Evolutionary conservation across 2,329 filamentous ascomycete species (phyloP), one percentile per base, ranked within the genome.

Genomic region (Aspergillus sp.): DNA sequence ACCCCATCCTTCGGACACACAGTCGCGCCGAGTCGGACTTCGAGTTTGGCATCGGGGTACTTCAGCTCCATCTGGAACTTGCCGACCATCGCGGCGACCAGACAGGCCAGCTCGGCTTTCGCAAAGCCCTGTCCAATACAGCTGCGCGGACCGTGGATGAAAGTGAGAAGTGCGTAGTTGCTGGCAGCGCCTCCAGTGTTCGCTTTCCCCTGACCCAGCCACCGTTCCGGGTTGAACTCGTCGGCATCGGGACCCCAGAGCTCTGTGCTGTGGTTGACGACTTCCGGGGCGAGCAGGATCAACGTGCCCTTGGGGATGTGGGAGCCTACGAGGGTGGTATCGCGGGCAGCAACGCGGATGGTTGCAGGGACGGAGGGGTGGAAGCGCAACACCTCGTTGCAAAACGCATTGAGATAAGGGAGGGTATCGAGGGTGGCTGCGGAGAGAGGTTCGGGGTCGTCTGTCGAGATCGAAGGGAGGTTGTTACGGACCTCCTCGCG

Each of bases 101-200:
- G 73, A 66, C 88, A 93, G 7, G 89, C 90, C 71, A 96, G 89
- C 76, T 97, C 93, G 0, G 87, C 84, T 67, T 85, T 87, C 0
- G 92, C 88, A 72, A 96, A 96, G 2, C 79, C 78, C 70, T 86
- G 82, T 0, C 91, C 92, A 61, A 96, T 96, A 67, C 92, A 96
- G 65, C 87, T 88, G 49, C 91, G 78, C 2, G 91, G 91, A 0
- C 92, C 92, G 67, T 96, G 90, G 53, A 96, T 70, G 72, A 96
- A 96, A 0, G 89, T 93, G 72, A 93, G 68, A 63, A 88, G 86
- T 1, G 86, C 82, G 67, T 88, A 96, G 70, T 93, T 94, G 59
- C 81, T 89, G 14, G 79, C 77, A 1, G 89, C 87, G 7, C 88
- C 88, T 5, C 90, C 90, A 40, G 81, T 86, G 51, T 85, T 85